Evolutionary conservation across 257 asterid genomes (phyloP).

Genomic region (Ajuga chamaepitys): DNA sequence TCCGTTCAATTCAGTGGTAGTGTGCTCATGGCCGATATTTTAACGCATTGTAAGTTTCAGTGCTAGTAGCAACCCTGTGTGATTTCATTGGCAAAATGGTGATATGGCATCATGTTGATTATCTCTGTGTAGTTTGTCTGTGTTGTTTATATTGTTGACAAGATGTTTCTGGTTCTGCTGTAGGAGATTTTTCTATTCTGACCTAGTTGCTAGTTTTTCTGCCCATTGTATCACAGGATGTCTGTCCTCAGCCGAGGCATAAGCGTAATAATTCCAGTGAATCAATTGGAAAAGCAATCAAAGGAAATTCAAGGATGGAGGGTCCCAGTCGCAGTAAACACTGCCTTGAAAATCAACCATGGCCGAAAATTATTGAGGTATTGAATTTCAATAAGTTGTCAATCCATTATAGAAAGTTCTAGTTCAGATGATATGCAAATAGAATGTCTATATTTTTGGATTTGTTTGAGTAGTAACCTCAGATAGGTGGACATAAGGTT

Average conservation of each 20-base stretch:
- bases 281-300: conserved; percentile 22
- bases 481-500: neutral
- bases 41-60: neutral
- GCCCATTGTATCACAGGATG: conserved; percentile 18
- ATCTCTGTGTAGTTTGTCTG: conserved; percentile 2
- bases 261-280: conserved; percentile 15
- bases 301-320: conserved; percentile 15
- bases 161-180: conserved; percentile 13
- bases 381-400: neutral
- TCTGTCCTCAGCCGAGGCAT: conserved; percentile 24
- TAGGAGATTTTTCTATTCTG: neutral
- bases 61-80: neutral
- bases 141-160: neutral
- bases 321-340: conserved; percentile 23
- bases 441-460: neutral
- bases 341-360: conserved; percentile 19
- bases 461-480: neutral
- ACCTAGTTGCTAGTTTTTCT: neutral
- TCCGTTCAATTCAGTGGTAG: neutral
- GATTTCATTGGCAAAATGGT: conserved; percentile 5
- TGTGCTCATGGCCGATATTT: neutral
- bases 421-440: neutral
- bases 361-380: conserved; percentile 32
- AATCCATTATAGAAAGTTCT: neutral
- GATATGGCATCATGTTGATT: neutral